phyloP scores from a whole-genome alignment of 192 early-diverging fungal genomes.

The Borealophlyctis nickersoniae region DNA sequence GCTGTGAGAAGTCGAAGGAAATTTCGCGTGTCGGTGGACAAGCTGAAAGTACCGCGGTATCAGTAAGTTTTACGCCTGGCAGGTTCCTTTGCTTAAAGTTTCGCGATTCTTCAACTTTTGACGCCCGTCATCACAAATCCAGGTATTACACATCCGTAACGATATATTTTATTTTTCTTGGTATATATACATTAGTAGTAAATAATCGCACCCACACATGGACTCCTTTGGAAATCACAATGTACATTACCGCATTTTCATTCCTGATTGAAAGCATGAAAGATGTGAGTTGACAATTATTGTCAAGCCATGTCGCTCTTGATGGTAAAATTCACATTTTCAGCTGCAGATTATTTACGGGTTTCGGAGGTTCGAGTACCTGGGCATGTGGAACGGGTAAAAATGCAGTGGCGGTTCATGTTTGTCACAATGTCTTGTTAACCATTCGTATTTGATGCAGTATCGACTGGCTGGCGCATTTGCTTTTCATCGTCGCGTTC shows the following conservation, averaged over 20 bases:
- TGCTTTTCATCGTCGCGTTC: constrained; percentile 17
- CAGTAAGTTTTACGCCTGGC: constrained; percentile 11
- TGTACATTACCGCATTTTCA: constrained; percentile 13
- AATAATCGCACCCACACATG: constrained; percentile 7
- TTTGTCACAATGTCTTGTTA: too few relatives aligned
- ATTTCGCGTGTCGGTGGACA: constrained; percentile 7
- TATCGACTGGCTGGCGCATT: constrained; percentile 11
- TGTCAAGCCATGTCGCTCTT: too few relatives aligned
- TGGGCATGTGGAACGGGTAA: constrained; percentile 15
- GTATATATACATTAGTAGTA: constrained; percentile 9
- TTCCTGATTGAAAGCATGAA: constrained; percentile 6
- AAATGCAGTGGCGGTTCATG: too few relatives aligned
- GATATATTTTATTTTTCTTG: constrained; percentile 20
- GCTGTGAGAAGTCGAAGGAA: neutral
- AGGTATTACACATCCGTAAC: constrained; percentile 22
- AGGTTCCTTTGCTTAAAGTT: neutral
- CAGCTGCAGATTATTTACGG: neutral
- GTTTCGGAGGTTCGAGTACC: neutral
- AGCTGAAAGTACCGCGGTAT: constrained; percentile 24
- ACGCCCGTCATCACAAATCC: neutral
- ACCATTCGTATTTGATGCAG: too few relatives aligned
- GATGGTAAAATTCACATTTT: neutral
- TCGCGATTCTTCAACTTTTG: neutral
- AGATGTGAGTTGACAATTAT: neutral
- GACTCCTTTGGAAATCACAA: constrained; percentile 1